Conservation (phyloP, 257 asterid genomes). For the Lycium ferocissimum region DNA sequence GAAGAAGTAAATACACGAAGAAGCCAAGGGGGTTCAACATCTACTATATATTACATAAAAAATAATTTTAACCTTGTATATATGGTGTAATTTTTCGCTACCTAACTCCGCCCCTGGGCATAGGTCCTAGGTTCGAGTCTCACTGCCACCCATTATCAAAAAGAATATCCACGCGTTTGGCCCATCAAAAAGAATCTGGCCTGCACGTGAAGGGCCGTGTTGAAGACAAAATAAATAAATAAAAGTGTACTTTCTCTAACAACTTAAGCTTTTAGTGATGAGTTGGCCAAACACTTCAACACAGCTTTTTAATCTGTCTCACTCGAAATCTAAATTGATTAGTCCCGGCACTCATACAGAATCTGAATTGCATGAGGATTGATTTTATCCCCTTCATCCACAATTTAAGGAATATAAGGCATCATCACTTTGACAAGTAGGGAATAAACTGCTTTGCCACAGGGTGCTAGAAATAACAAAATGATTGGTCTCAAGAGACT, state of each 20-base stretch:
- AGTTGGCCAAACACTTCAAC: neutral
- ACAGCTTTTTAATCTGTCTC: neutral
- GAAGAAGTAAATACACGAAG: too few species aligned
- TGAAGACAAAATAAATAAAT: conserved; percentile 4
- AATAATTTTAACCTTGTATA: too few species aligned
- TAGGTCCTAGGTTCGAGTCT: conserved; percentile 12
- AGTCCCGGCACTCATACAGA: neutral
- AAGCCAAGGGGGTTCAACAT: too few species aligned
- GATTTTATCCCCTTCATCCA: conserved; percentile 19
- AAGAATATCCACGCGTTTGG: neutral
- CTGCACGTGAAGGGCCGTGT: conserved; percentile 5
- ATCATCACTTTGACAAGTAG: neutral
- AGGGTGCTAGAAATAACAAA: neutral
- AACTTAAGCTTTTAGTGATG: neutral
- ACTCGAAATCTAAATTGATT: neutral
- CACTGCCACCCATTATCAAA: neutral
- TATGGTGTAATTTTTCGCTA: too few species aligned
- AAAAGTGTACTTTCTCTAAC: neutral
- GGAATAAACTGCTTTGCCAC: neutral
- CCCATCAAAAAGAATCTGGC: neutral
- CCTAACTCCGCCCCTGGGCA: neutral
- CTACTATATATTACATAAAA: too few species aligned
- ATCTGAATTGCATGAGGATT: conserved; percentile 2
- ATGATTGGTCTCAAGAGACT: neutral
- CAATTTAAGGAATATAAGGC: conserved; percentile 19